phyloP scores from a whole-genome alignment of 2,329 filamentous ascomycete genomes.

The Phaeosphaeriaceae sp. region DNA sequence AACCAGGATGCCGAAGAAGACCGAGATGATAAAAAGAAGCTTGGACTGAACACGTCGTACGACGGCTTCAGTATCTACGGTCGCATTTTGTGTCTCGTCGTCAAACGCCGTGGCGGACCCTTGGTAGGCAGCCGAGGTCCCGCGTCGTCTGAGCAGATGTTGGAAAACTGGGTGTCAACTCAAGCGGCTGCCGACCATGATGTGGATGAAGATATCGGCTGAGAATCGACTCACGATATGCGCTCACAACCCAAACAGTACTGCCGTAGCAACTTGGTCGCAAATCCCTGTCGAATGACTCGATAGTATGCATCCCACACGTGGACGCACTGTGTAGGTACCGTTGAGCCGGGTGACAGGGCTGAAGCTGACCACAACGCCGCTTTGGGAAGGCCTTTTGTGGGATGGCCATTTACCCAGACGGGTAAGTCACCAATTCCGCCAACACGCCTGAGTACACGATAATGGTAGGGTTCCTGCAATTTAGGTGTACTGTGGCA shows the following conservation, averaged over 20 bases:
- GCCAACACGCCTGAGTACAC: background rate
- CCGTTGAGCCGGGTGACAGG: slow-evolving; percentile 18
- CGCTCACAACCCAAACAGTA: background rate
- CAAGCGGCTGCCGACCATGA: slow-evolving; percentile 48
- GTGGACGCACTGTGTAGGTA: slow-evolving; percentile 32
- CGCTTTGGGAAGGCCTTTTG: slow-evolving; percentile 1
- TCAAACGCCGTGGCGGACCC: slow-evolving; percentile 69
- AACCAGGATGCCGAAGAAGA: slow-evolving; percentile 29
- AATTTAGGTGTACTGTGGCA: background rate
- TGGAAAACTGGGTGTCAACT: slow-evolving; percentile 53
- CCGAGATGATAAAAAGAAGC: slow-evolving; percentile 90
- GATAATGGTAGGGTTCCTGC: background rate
- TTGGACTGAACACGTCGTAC: slow-evolving; percentile 84
- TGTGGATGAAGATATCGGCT: slow-evolving; percentile 45
- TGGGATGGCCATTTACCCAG: slow-evolving; percentile 15
- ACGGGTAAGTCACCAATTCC: slow-evolving; percentile 4
- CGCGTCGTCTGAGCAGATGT: slow-evolving; percentile 47
- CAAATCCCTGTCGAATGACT: slow-evolving; percentile 6
- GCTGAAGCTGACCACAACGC: background rate
- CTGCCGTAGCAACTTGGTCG: background rate
- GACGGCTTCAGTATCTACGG: slow-evolving; percentile 97
- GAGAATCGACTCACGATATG: slow-evolving; percentile 11
- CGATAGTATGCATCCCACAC: slow-evolving; percentile 22
- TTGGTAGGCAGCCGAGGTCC: slow-evolving; percentile 23
- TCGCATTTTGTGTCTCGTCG: slow-evolving; percentile 86